phyloP scores from a whole-genome alignment of 208 protist genomes.

The Crithidia expoeki region DNA sequence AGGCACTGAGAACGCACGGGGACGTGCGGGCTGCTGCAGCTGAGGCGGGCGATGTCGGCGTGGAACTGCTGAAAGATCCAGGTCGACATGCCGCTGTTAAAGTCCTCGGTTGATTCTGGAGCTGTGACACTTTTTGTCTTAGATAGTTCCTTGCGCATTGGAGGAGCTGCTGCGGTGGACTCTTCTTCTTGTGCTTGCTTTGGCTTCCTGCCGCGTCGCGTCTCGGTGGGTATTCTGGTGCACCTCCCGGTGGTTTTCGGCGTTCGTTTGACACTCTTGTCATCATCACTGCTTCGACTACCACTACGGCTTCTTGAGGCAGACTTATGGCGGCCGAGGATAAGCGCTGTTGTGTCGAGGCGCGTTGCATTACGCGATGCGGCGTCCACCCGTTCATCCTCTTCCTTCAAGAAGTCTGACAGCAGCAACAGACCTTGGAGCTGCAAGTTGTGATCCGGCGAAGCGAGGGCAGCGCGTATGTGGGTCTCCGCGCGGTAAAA shows the following conservation, averaged over 20 bases:
- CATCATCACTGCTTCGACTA: constrained; percentile 6
- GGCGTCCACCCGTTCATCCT: constrained; percentile 70
- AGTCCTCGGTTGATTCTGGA: constrained; percentile 14
- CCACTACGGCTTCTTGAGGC: constrained; percentile 4
- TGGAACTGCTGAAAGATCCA: constrained; percentile 86
- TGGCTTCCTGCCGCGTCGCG: neutral
- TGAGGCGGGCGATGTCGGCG: constrained; percentile 47
- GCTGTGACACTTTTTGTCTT: neutral
- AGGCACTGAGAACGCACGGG: constrained; percentile 56
- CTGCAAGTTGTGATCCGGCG: constrained; percentile 45
- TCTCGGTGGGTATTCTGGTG: neutral
- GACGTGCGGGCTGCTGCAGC: constrained; percentile 33
- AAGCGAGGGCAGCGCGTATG: constrained; percentile 49
- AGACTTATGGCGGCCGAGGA: constrained; percentile 12
- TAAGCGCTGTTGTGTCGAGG: constrained; percentile 30
- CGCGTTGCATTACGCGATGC: constrained; percentile 41
- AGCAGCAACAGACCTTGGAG: constrained; percentile 77
- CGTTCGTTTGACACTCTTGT: neutral
- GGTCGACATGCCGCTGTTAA: constrained; percentile 88
- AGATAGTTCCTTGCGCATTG: neutral
- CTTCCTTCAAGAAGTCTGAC: constrained; percentile 83
- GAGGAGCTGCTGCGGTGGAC: neutral
- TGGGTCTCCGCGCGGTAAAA: constrained; percentile 55
- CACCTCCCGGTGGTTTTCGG: neutral
- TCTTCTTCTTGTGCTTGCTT: neutral